Evolutionary conservation across 2,329 filamentous ascomycete species (phyloP), one percentile per base, ranked within the genome.

Genomic region (Lecanoromycetidae sp.): DNA sequence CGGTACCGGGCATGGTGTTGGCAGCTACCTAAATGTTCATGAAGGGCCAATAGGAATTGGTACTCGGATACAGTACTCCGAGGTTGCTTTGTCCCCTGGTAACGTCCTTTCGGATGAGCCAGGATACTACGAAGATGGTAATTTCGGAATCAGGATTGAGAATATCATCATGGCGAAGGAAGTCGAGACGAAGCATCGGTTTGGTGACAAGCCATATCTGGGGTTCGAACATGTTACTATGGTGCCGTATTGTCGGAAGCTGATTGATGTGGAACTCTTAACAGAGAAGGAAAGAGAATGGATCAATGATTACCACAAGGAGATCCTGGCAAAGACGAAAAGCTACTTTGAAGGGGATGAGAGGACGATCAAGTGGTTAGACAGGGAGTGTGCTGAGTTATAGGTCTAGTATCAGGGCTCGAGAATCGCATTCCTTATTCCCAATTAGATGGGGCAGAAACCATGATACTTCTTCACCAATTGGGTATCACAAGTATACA

Each of bases 141-240:
- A 80, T 32, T 98, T 94, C 60, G 91, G 91, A 15, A 91, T 98
- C 56, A 82, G 91, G 15, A 95, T 95, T 58, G 91, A 98, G 66
- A 98, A 98, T 63, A 80, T 98, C 58, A 79, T 94, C 54, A 82
- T 96, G 72, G 87, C 93, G 25, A 82, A 77, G 55, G 87, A 95
- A 62, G 82, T 84, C n/a, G 72, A 88, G 65, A 94, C 90, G 4
- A 80, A 81, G 52, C 76, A 94, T 65, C 79, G 80, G 29, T 96
- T 96, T 60, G 90, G 88, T 17, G 90, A 94, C 57, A 94, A 94
- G 68, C 83, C 88, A 2, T 98, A 85, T 67, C 71, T 96, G 29
- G 87, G 88, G 3, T 98, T 98, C 57, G 90, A 98, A 69, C 86
- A 94, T 64, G 87, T 96, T 55, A 98, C 91, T 0, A 87, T 98